Base-by-base conservation (phyloP, 2,329 filamentous ascomycete genomes). In the Penicillium sp. region DNA sequence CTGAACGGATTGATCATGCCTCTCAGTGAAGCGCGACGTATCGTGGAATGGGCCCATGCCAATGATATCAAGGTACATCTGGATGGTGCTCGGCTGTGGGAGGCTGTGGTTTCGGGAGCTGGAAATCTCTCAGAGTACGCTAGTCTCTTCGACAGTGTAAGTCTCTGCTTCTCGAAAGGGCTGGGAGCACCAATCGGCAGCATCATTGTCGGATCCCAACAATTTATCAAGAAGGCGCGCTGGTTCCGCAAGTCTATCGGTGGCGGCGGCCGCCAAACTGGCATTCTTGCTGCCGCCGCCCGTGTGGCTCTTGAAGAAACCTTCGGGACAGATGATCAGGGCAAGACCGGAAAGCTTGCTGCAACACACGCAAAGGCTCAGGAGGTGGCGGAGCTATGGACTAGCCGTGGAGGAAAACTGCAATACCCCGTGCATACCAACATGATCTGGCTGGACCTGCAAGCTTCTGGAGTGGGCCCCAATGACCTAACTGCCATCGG, bases 371-470 rank as follows among this genome's bases (percentile, higher is more conserved):
- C 71, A 40, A 78, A 77, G 28, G 86, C 87, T 2, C 78, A 78
- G 65, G 73, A 73, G 57, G 74, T 90, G 25, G 82, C 77, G 26
- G 70, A 74, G 29, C 66, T 86, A 54, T 95, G 89, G 89, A 78
- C 74, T 4, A 71, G 70, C 12, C 73, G 83, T 44, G 88, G 88
- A 4, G 89, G 88, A 1, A 81, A 79, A 67, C 69, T 89, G 48
- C 68, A 76, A 18, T 76, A 84, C 50, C 84, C 86, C 0, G 84
- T 86, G 1, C 84, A 95, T 63, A 94, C 89, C n/a, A 95, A 95
- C 70, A 94, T 95, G 87, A 81, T 88, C 32, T 95, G 88, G 88
- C 62, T 94, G 49, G 84, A 94, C 65, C 72, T 93, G 12, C 77
- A 81, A 28, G 76, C 77, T 1, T 78, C 80, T 9, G 79, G 80